These are phyloP conservation scores for Nicotiana knightiana DNA, from an alignment of 257 asterid genomes.

Conservation along the genomic window DNA sequence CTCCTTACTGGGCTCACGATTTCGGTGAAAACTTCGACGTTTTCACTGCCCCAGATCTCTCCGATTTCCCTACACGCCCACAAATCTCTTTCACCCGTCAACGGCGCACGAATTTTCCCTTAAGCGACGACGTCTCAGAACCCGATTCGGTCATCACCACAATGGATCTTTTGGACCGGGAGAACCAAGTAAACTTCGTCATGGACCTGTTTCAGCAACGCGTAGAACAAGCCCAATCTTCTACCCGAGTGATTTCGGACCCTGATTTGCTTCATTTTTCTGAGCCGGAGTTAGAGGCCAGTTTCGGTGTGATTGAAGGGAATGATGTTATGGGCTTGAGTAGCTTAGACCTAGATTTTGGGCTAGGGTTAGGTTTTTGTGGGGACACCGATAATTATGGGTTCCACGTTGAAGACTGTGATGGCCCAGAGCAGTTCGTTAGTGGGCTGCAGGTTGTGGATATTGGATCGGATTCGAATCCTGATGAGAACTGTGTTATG, in stretches of 20 bases:
- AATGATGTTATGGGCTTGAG: slow-evolving; percentile 15
- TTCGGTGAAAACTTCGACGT: slow-evolving; percentile 18
- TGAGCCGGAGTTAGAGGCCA: slow-evolving; percentile 14
- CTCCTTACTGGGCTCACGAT: slow-evolving; percentile 23
- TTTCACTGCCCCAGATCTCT: slow-evolving; percentile 19
- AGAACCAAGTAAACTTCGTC: slow-evolving; percentile 31
- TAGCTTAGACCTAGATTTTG: slow-evolving; percentile 25
- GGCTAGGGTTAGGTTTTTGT: slow-evolving; percentile 24
- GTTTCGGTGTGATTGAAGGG: slow-evolving; percentile 15
- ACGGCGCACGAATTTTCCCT: neutral
- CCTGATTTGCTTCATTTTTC: slow-evolving; percentile 7
- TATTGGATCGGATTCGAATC: slow-evolving; percentile 21
- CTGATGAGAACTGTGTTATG: slow-evolving; percentile 10
- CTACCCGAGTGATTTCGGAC: slow-evolving; percentile 10
- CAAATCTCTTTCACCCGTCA: slow-evolving; percentile 9
- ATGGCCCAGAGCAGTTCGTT: slow-evolving; percentile 10
- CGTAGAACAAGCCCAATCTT: slow-evolving; percentile 25
- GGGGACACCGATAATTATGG: slow-evolving; percentile 15
- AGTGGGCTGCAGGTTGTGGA: slow-evolving; percentile 25
- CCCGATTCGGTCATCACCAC: slow-evolving; percentile 12
- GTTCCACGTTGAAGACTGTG: slow-evolving; percentile 19
- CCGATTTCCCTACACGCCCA: slow-evolving; percentile 2
- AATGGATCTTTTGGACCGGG: slow-evolving; percentile 24
- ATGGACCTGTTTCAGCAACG: slow-evolving; percentile 40
- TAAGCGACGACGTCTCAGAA: slow-evolving; percentile 14